phyloP scores from a whole-genome alignment of 345 rosid species.

The Cardiospermum halicacabum region DNA sequence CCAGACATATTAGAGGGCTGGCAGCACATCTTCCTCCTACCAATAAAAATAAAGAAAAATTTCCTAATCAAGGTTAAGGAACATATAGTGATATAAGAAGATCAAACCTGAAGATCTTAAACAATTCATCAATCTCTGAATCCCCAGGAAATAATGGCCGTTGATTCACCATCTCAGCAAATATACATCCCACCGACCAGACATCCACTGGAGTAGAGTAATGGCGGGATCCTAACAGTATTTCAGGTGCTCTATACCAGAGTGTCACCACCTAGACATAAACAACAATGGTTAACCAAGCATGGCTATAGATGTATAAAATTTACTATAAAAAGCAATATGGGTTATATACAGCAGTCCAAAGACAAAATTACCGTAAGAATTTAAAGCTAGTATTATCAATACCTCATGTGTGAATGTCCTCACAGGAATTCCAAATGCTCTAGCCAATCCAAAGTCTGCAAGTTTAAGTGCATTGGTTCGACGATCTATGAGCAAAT shows the following conservation, averaged over 20 bases:
- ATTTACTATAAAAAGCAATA: background rate
- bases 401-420: conserved; percentile 97
- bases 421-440: conserved; percentile 98
- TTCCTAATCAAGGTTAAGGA: background rate
- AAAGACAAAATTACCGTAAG: conserved; percentile 1
- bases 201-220: conserved; percentile 98
- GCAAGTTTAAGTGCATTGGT: conserved; percentile 94
- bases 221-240: conserved; percentile 92
- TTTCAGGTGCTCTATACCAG: conserved; percentile 99
- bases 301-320: background rate
- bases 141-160: conserved; percentile 95
- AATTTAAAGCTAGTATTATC: conserved; percentile 5
- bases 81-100: background rate
- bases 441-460: conserved; percentile 97
- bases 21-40: background rate
- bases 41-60: background rate
- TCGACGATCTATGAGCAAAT: conserved; percentile 84
- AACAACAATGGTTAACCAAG: conserved; percentile 9
- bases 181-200: conserved; percentile 99
- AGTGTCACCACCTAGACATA: conserved; percentile 83
- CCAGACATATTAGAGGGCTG: background rate
- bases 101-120: conserved; percentile 89
- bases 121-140: conserved; percentile 94
- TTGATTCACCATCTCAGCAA: conserved; percentile 98
- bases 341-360: background rate